phyloP scores from a whole-genome alignment of 2,329 filamentous ascomycete species.

The Gaeumannomyces sp. region DNA sequence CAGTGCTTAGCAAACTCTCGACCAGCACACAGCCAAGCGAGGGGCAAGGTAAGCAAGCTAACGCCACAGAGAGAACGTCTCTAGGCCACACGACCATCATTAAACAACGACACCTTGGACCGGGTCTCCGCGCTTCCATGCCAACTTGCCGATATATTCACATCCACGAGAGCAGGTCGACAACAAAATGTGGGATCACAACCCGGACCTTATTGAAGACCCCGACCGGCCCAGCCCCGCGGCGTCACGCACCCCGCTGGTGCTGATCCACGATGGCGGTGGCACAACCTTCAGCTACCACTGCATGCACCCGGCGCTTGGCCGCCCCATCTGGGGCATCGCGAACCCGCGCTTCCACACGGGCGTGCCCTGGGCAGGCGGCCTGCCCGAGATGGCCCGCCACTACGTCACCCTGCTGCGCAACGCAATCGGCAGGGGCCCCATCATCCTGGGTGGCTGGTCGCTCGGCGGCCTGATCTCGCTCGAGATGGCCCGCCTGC shows the following conservation, averaged over 20 bases:
- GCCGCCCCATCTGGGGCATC: conserved; percentile 46
- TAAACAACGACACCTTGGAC: no score
- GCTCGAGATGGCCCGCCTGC: conserved; percentile 41
- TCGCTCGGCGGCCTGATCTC: conserved; percentile 47
- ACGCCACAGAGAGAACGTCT: no score
- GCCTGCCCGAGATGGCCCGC: conserved; percentile 47
- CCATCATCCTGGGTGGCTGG: conserved; percentile 50
- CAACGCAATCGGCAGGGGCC: conserved; percentile 27
- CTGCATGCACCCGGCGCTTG: conserved; percentile 39
- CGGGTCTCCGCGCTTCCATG: no score
- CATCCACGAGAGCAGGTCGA: no score
- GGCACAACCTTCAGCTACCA: conserved; percentile 54
- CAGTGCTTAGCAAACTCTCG: no score
- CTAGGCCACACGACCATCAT: no score
- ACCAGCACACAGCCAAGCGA: no score
- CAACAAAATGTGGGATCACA: conserved; percentile 17
- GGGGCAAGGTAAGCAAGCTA: no score
- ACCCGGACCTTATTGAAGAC: conserved; percentile 18
- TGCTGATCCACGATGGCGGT: conserved; percentile 56
- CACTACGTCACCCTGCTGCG: conserved; percentile 43
- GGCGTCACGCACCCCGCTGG: conserved; percentile 34
- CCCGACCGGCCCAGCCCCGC: conserved; percentile 13
- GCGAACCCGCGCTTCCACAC: conserved; percentile 46
- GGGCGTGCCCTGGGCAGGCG: conserved; percentile 41
- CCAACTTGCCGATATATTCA: no score